Base-by-base conservation (phyloP, 306 rosid species). In the Lupinus albus region DNA sequence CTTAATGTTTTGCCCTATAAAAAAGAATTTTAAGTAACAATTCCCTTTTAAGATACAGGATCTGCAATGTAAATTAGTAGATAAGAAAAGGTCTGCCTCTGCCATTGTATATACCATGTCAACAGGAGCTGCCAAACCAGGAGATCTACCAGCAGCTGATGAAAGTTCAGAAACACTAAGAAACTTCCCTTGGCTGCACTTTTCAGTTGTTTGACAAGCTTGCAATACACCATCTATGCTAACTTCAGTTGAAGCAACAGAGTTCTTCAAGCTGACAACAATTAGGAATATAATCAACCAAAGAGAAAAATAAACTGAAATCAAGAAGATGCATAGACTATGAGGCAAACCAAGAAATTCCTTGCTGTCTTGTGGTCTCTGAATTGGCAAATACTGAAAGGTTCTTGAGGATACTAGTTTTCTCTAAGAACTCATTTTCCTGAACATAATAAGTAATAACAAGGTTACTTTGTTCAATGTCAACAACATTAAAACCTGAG, bases 141-240 rank as follows among this genome's bases (percentile, higher is more conserved):
- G 77, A 68, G 78, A 80, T 73, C 55, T 72, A 70, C 79, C 86
- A 77, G 78, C 81, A 7, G 85, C 74, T 57, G 82, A 72, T 72
- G 99, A 88, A 72, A 93, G 85, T 67, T 93, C 90, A 20, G 83
- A 45, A 69, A 93, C 99, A 72, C 83, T 93, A 30, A 84, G 94
- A 78, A 93, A 93, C 56, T 70, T 82, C 58, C 87, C 81, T 76
- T 90, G 80, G 69, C 81, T 80, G 69, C 83, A 63, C 65, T 79
- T 87, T 76, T 79, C 92, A 57, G 55, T 68, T 60, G 84, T 62
- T 68, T 86, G 86, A 81, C 61, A 51, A 55, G 64, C 62, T 60
- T 85, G 79, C 20, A 56, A 64, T 1, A 2, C 63, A 60, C 71
- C 77, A 63, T 72, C 69, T 41, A 68, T 73, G 12, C 53, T 62